Evolutionary conservation across 768 basidiomycete species (phyloP).

Genomic region (Coprinopsis cinerea): DNA sequence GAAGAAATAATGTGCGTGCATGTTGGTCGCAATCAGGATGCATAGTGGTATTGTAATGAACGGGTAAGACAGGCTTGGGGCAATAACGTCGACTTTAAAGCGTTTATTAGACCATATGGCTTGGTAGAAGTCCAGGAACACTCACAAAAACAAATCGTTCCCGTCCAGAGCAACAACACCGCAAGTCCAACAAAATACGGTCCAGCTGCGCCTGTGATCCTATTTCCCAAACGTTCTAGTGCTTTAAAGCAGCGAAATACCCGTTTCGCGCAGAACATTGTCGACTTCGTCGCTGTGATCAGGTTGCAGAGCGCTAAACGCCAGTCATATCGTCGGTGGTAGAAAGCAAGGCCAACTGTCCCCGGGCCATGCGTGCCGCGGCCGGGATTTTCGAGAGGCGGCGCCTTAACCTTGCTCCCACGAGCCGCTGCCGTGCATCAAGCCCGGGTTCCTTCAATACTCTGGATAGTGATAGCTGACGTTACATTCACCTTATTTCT

Average conservation of each 20-base stretch:
- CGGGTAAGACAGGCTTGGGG: conserved; percentile 55
- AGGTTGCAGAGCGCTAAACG: too few species aligned
- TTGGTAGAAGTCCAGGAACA: conserved; percentile 15
- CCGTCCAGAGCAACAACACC: conserved; percentile 58
- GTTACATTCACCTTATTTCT: too few species aligned
- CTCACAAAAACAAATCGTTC: conserved; percentile 79
- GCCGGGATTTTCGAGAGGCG: too few species aligned
- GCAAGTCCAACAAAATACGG: conserved; percentile 88
- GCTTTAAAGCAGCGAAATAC: conserved; percentile 51
- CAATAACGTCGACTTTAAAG: conserved; percentile 64
- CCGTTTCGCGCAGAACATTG: conserved; percentile 38
- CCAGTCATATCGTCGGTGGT: too few species aligned
- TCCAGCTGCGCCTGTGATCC: conserved; percentile 84
- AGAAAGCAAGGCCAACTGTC: too few species aligned
- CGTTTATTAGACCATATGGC: conserved; percentile 1
- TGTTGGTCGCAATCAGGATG: conserved; percentile 68
- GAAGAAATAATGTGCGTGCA: conserved; percentile 80
- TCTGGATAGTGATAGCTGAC: too few species aligned
- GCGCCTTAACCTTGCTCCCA: too few species aligned
- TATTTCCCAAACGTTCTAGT: conserved; percentile 71
- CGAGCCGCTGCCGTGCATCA: too few species aligned
- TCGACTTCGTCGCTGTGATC: background rate
- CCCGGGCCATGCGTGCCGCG: too few species aligned
- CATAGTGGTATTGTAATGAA: conserved; percentile 63
- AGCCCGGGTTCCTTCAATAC: too few species aligned